These are phyloP conservation scores for Arthromyces matolae DNA, from an alignment of 768 basidiomycete species.

Conservation along the genomic window DNA sequence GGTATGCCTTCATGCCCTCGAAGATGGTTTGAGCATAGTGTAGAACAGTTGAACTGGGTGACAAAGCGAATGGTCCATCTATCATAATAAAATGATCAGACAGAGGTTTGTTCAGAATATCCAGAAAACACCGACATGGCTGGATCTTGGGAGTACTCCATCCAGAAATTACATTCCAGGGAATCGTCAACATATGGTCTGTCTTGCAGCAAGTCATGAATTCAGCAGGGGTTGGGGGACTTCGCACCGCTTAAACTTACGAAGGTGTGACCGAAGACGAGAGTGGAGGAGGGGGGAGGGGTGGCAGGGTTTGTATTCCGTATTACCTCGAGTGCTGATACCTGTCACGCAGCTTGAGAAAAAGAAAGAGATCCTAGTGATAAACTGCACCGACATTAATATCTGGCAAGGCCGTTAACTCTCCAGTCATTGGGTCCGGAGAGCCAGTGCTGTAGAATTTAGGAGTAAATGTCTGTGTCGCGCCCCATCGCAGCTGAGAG, in stretches of 20 bases:
- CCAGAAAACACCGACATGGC: conserved; percentile 59
- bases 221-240: conserved; percentile 7
- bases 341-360: conserved; percentile 30
- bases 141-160: conserved; percentile 83
- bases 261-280: conserved; percentile 86
- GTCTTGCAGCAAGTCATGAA: conserved; percentile 40
- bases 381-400: conserved; percentile 29
- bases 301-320: conserved; percentile 51
- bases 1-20: conserved; percentile 95
- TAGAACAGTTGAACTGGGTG: conserved; percentile 77
- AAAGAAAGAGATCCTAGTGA: background rate
- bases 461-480: conserved; percentile 2
- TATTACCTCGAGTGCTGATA: conserved; percentile 47
- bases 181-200: conserved; percentile 81
- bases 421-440: conserved; percentile 17
- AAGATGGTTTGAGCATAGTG: conserved; percentile 93
- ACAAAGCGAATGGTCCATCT: conserved; percentile 72
- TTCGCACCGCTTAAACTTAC: conserved; percentile 37
- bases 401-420: conserved; percentile 26
- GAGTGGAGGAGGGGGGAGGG: conserved; percentile 58
- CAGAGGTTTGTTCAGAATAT: too few species aligned
- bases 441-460: conserved; percentile 12
- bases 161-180: conserved; percentile 69
- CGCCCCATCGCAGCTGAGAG: conserved; percentile 14
- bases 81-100: conserved; percentile 5